Percentiles rank a stretch among this genome's conserved stretches.
Conservation (phyloP, 2,329 filamentous ascomycete species). For the Aspergillus amoenus region DNA sequence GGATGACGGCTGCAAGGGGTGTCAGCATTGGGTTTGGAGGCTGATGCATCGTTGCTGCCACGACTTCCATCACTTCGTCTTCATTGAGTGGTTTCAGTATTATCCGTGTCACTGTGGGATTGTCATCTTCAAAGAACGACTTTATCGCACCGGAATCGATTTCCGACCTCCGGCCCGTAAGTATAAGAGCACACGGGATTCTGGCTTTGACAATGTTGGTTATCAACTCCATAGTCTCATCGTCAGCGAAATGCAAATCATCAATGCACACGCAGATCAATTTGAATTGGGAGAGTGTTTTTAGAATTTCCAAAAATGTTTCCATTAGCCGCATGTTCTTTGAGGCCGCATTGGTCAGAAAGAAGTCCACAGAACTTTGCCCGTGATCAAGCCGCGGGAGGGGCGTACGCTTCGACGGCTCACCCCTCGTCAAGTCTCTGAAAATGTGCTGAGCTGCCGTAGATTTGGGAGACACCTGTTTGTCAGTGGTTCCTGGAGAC, state of each 20-base stretch:
- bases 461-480: conserved; percentile 29
- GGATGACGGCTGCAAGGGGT: conserved; percentile 77
- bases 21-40: conserved; percentile 67
- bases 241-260: conserved; percentile 86
- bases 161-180: conserved; percentile 72
- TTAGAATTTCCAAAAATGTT: conserved; percentile 81
- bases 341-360: conserved; percentile 39
- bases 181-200: conserved; percentile 76
- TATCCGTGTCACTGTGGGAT: conserved; percentile 66
- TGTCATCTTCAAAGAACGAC: conserved; percentile 45
- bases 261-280: conserved; percentile 87
- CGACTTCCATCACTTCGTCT: conserved; percentile 77
- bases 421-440: conserved; percentile 31
- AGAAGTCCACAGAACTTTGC: conserved; percentile 39
- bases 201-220: conserved; percentile 74
- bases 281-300: conserved; percentile 77
- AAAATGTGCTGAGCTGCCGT: conserved; percentile 30
- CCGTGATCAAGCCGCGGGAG: conserved; percentile 37
- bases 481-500: conserved; percentile 39
- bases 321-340: conserved; percentile 74
- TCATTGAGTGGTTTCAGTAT: conserved; percentile 72
- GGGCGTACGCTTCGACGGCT: conserved; percentile 29
- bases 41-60: conserved; percentile 76
- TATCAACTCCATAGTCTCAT: conserved; percentile 81
- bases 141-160: conserved; percentile 50